Evolutionary conservation across 441 rosid genomes (phyloP), one percentile per base, ranked within the genome.

Genomic region (Macaranga tanarius): DNA sequence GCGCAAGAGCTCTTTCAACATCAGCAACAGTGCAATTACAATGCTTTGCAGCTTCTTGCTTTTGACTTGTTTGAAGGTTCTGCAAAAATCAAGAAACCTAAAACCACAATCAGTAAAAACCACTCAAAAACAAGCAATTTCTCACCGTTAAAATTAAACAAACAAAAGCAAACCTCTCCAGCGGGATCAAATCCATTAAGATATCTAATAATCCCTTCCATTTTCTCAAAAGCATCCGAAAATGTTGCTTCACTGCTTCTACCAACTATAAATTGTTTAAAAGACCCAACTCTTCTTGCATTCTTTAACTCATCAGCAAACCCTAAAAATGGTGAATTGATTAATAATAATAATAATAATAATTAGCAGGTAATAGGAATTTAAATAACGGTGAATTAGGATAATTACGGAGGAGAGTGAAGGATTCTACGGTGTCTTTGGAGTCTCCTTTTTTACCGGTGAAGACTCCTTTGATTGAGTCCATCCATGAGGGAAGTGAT

Each of bases 161-260:
- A 67, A 11, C 70, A 74, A 69, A 75, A 80, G 82, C 87, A 73
- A 86, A 95, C 99, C 94, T 92, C 93, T 75, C 98, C 98, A 19
- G 88, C 78, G 50, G 86, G 84, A 79, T 92, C 97, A 73, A 79
- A 82, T 66, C 83, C 87, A 75, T 88, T 89, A 9, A 95, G 92
- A 64, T 76, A 90, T 34, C 96, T 81, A 82, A 95, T 81, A 22
- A 95, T 81, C 11, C 90, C 87, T 77, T 95, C 98, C 79, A 90
- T 96, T 80, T 89, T 95, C 85, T 86, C 90, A 50, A 92, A 95
- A 31, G 94, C 87, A 47, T 90, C 89, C 0, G 92, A 69, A 79
- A 91, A 95, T 0, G 99, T 95, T 16, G 91, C 96, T 28, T 89
- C 91, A 19, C 99, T 95, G 80, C 99, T 89, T 70, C 98, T 80